phyloP scores from a whole-genome alignment of 2,329 filamentous ascomycete genomes.

The Neophaeococcomyces aloes region DNA sequence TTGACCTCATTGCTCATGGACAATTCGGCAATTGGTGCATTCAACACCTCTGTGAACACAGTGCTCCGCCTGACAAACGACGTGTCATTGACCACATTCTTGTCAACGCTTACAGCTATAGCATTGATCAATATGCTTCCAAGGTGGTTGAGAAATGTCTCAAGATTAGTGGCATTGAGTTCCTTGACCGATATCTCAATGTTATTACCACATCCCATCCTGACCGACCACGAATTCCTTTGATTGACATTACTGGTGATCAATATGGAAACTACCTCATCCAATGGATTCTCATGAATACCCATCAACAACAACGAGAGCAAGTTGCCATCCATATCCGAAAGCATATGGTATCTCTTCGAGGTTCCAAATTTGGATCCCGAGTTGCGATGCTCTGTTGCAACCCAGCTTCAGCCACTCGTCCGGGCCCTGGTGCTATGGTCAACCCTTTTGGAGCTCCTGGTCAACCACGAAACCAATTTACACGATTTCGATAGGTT shows the following conservation, averaged over 20 bases:
- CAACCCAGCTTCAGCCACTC: conserved; percentile 80
- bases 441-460: conserved; percentile 50
- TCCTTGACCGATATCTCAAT: conserved; percentile 83
- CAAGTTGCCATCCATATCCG: conserved; percentile 87
- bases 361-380: conserved; percentile 96
- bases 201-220: conserved; percentile 84
- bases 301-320: conserved; percentile 78
- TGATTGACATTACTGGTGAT: conserved; percentile 95
- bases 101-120: conserved; percentile 86
- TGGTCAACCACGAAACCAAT: conserved; percentile 39
- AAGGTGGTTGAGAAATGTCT: conserved; percentile 99
- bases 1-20: conserved; percentile 91
- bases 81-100: conserved; percentile 93
- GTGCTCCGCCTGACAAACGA: conserved; percentile 78
- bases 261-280: conserved; percentile 98
- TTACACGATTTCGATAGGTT: conserved; percentile 34
- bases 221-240: conserved; percentile 85
- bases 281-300: conserved; percentile 90
- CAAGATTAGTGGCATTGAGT: conserved; percentile 86
- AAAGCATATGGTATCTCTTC: conserved; percentile 98
- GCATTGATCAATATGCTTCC: conserved; percentile 97
- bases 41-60: conserved; percentile 97
- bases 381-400: conserved; percentile 98
- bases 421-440: conserved; percentile 69
- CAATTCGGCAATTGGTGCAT: conserved; percentile 99